phyloP scores from a whole-genome alignment of 768 basidiomycete genomes.

The Auriculariales sp. region DNA sequence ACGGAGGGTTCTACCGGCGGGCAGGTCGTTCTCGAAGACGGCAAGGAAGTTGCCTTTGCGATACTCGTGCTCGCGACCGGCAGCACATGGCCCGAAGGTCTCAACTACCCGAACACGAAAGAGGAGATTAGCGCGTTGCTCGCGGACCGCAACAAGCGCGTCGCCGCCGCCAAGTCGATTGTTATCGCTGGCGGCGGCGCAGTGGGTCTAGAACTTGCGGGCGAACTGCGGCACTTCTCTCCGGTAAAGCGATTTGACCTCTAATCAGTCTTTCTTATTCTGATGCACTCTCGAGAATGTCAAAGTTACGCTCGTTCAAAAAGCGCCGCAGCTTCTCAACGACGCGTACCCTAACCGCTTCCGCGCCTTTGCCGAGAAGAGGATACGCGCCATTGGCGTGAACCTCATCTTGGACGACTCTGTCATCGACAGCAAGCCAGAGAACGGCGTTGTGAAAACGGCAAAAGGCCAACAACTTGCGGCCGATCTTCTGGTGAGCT shows the following conservation, averaged over 20 bases:
- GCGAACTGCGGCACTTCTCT: slow-evolving; percentile 28
- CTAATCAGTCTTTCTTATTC: too few species aligned
- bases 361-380: slow-evolving; percentile 3
- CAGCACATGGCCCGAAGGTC: slow-evolving; percentile 34
- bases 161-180: slow-evolving; percentile 21
- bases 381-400: slow-evolving; percentile 8
- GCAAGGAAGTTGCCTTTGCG: slow-evolving; percentile 35
- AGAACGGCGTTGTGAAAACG: slow-evolving; percentile 4
- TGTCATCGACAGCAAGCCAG: slow-evolving; percentile 9
- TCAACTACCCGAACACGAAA: slow-evolving; percentile 24
- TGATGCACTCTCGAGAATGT: slow-evolving; percentile 8
- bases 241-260: slow-evolving; percentile 15
- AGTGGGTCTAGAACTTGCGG: slow-evolving; percentile 33
- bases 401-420: slow-evolving; percentile 33
- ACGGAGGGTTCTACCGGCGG: slow-evolving; percentile 20
- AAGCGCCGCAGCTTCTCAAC: slow-evolving; percentile 10
- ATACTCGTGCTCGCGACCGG: slow-evolving; percentile 49
- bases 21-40: slow-evolving; percentile 34
- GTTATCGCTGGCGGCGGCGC: slow-evolving; percentile 44
- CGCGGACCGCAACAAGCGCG: slow-evolving; percentile 16
- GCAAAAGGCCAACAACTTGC: slow-evolving; percentile 4
- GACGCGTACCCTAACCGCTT: slow-evolving; percentile 8
- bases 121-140: slow-evolving; percentile 18
- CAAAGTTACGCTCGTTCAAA: slow-evolving; percentile 54
- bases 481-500: slow-evolving; percentile 9